Conservation (phyloP, 1,139 yeast genomes). For the Suhomyces maxii region DNA sequence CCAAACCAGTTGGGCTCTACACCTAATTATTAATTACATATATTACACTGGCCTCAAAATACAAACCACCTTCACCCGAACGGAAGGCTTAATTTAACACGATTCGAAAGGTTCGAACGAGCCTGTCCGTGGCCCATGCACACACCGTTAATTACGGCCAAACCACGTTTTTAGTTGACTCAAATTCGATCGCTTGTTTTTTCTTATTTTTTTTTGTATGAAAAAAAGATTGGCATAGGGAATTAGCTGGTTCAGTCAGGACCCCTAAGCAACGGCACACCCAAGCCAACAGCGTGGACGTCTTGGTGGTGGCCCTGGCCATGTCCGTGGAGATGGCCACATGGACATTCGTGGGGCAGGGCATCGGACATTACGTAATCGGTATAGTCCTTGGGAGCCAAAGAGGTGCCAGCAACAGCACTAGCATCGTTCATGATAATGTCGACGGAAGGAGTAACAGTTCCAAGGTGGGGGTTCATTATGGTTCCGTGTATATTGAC, state of each 20-base stretch:
- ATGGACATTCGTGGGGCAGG: conserved; percentile 23
- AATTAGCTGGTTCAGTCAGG: conserved; percentile 25
- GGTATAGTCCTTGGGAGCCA: not conserved
- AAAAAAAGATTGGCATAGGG: no score
- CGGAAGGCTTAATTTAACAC: not conserved
- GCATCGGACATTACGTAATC: conserved; percentile 4
- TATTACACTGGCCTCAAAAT: no score
- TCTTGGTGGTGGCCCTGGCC: conserved; percentile 33
- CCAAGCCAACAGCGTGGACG: conserved; percentile 31
- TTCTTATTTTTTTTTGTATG: no score
- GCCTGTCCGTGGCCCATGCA: no score
- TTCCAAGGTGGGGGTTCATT: conserved; percentile 10
- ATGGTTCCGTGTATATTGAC: conserved; percentile 10
- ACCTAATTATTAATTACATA: no score
- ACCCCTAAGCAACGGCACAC: conserved; percentile 31
- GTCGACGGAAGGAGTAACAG: conserved; percentile 11
- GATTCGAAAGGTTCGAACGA: no score
- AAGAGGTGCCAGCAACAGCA: not conserved
- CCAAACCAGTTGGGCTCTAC: no score
- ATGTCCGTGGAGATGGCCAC: conserved; percentile 41
- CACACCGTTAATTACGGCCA: no score
- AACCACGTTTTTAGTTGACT: no score
- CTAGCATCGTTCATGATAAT: not conserved
- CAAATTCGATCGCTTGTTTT: no score
- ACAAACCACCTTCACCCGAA: not conserved